Evolutionary conservation across 352 stramenopile genomes (phyloP), one percentile per base, ranked within the genome.

Genomic region (Phytophthora crassamura): DNA sequence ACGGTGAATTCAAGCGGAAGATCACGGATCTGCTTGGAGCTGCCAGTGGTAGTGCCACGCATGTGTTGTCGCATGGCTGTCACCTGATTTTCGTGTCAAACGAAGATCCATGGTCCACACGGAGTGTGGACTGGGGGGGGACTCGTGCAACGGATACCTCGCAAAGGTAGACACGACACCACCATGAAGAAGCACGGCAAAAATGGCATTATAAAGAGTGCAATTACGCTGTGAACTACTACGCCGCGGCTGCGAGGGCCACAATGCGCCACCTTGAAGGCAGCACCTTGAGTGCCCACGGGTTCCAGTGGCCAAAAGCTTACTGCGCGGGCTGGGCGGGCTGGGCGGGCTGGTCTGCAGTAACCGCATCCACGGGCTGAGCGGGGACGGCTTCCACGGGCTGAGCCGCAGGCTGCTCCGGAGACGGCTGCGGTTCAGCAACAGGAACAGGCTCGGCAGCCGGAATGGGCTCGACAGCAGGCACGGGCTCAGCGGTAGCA

Each of bases 131-230:
- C n/a, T n/a, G n/a, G n/a, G n/a, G n/a, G n/a, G n/a, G n/a, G n/a
- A n/a, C n/a, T n/a, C n/a, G n/a, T n/a, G n/a, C n/a, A n/a, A n/a
- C n/a, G n/a, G n/a, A n/a, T n/a, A n/a, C 38, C 7, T 43, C 38
- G 38, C 11, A 43, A 7, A 18, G 11, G 11, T 35, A 16, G n/a
- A 43, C 20, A 53, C 41, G n/a, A 34, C 34, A 48, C 25, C 16
- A 34, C n/a, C n/a, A 42, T 39, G 36, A n/a, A n/a, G 36, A 51
- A 48, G 18, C 56, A 58, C 36, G 52, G 41, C 42, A 67, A 67
- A 67, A 67, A 67, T 62, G 59, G 50, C 35, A 62, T 67, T 67
- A 67, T 62, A 56, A 15, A 36, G 28, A n/a, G 43, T 56, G 55
- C 55, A 55, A 63, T 54, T 48, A 34, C 20, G 33, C 54, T 54